Evolutionary conservation across 768 basidiomycete species (phyloP).

Genomic region (Mycena pura): DNA sequence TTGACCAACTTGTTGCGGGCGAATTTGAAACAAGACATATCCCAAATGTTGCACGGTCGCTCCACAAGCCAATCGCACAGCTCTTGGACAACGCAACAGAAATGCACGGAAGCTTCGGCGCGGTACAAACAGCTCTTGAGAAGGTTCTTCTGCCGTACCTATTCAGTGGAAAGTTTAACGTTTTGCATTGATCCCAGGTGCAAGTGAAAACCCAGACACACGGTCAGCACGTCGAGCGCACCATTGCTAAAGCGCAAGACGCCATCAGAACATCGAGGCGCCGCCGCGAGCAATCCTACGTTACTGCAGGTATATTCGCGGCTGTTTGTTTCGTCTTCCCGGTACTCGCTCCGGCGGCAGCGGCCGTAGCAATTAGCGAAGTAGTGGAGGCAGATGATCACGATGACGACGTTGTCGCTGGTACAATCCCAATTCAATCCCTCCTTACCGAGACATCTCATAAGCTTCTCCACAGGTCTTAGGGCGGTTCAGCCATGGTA

Average conservation of each 20-base stretch:
- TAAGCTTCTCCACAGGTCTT: neutral
- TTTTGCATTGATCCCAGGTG: neutral
- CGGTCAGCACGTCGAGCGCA: neutral
- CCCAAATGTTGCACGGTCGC: neutral
- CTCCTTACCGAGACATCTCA: neutral
- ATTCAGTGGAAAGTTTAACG: neutral
- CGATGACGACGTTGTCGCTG: slow-evolving; percentile 3
- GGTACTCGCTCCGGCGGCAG: neutral
- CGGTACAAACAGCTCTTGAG: slow-evolving; percentile 1
- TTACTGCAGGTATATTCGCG: neutral
- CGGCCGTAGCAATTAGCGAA: neutral
- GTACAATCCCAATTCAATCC: slow-evolving; percentile 1
- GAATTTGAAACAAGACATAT: neutral
- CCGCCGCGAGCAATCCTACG: neutral
- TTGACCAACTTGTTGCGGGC: neutral
- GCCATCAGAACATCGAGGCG: neutral
- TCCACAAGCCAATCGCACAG: neutral
- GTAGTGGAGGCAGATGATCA: neutral
- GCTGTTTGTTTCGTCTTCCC: neutral
- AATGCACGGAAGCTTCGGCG: slow-evolving; percentile 2
- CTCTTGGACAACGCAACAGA: slow-evolving; percentile 4
- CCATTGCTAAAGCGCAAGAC: neutral
- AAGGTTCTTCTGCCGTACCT: neutral
- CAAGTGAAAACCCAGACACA: slow-evolving; percentile 3
- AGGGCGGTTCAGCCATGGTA: neutral